Evolutionary conservation across 352 stramenopile species (phyloP), one percentile per base, ranked within the genome.

Genomic region (Globisporangium cystogenes): DNA sequence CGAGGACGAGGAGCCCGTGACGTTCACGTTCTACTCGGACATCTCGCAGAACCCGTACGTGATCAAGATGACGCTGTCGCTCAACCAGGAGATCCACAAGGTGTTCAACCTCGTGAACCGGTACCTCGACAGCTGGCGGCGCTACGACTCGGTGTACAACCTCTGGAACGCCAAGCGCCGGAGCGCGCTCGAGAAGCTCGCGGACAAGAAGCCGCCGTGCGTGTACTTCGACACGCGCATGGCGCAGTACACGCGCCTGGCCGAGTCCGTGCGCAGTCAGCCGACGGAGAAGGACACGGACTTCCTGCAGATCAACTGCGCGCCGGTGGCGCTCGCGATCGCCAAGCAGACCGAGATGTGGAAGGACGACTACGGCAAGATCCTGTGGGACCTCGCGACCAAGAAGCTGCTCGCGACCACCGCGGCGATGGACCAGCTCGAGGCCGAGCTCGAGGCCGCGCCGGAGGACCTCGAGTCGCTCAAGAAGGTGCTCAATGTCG

Each of bases 141-240:
- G 86, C 10, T 98, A 98, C 48, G 95, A 98, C 54, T 96, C 87
- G 0, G 84, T 97, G 7, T 97, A 96, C 63, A 96, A 96, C 46
- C 71, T 98, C 11, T 98, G 95, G 95, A 96, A 98, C 55, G 73
- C 79, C 2, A 98, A 98, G 60, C 69, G 88, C 11, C 87, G 88
- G 15, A 79, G 80, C 29, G 79, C 87, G 6, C 59, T 98, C 7
- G 90, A 98, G 31, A 97, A 98, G 51, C 72, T 98, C 27, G 70
- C 74, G 0, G 93, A 98, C 60, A 96, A 96, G 60, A 89, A 93
- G 46, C 86, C 86, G n/a, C 86, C 82, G 7, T 97, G 84, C 48
- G 87, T 97, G 15, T 98, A 97, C 65, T 98, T 98, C 64, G 95
- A 98, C 51, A 94, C 85, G 23, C 76, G 87, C 20, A 96, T 98